phyloP scores from a whole-genome alignment of 2,329 filamentous ascomycete genomes.

The Annulohypoxylon truncatum region DNA sequence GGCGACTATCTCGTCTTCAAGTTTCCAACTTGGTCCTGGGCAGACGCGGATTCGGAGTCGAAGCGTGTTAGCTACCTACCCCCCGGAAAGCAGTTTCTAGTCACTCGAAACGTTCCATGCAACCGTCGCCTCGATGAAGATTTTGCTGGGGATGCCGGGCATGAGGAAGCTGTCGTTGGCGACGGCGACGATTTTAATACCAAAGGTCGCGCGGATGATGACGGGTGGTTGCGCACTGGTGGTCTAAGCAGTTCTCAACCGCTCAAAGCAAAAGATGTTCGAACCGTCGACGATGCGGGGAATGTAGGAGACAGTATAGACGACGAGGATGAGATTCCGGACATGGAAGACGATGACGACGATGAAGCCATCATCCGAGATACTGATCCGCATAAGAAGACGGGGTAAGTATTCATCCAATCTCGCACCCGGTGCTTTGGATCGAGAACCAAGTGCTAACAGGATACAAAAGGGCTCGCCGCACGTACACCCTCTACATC shows the following conservation, averaged over 20 bases:
- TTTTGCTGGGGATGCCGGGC: constrained; percentile 88
- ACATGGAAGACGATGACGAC: constrained; percentile 98
- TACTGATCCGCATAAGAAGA: constrained; percentile 61
- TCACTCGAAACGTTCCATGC: constrained; percentile 94
- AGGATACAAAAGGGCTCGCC: constrained; percentile 71
- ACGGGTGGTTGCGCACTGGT: constrained; percentile 92
- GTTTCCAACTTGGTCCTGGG: constrained; percentile 98
- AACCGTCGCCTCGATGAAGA: constrained; percentile 91
- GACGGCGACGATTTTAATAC: constrained; percentile 75
- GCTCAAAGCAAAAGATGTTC: constrained; percentile 81
- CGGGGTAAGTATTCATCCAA: constrained; percentile 54
- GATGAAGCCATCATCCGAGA: constrained; percentile 97
- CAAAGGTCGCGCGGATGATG: constrained; percentile 69
- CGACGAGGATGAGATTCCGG: constrained; percentile 87
- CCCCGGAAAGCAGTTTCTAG: constrained; percentile 90
- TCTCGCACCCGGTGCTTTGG: neutral
- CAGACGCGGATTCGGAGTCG: constrained; percentile 82
- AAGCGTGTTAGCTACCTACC: constrained; percentile 87
- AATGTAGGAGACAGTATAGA: constrained; percentile 81
- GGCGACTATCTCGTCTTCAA: constrained; percentile 99
- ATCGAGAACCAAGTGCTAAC: constrained; percentile 26
- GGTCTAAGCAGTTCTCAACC: constrained; percentile 80
- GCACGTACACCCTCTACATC: constrained; percentile 98
- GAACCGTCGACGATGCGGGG: constrained; percentile 89
- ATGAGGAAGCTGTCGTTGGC: constrained; percentile 86